phyloP scores from a whole-genome alignment of 2,329 filamentous ascomycete genomes.

The Pyrenophora graminea region DNA sequence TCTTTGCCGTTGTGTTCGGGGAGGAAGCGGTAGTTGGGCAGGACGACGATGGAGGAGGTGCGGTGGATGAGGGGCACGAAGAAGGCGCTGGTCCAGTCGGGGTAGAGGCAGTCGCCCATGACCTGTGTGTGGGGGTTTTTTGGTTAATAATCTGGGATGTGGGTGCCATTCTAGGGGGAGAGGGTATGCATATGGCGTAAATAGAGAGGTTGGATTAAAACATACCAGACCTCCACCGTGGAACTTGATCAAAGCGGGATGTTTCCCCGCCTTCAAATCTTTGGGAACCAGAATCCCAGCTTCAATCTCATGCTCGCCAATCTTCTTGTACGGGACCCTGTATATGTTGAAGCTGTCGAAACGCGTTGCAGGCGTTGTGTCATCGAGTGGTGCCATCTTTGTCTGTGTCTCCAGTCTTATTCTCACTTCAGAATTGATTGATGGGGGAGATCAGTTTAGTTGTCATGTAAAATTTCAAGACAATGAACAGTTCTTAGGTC shows the following conservation, averaged over 20 bases:
- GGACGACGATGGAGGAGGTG: conserved; percentile 52
- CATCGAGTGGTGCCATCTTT: no score
- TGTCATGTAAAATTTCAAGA: no score
- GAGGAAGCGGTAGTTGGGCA: conserved; percentile 57
- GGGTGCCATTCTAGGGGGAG: no score
- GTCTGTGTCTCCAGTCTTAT: no score
- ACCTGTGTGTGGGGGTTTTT: conserved; percentile 17
- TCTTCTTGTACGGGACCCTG: conserved; percentile 49
- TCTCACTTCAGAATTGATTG: no score
- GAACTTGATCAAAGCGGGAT: conserved; percentile 50
- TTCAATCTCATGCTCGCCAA: conserved; percentile 45
- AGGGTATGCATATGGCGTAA: no score
- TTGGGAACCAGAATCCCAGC: conserved; percentile 49
- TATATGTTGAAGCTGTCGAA: conserved; percentile 49
- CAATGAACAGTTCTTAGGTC: no score
- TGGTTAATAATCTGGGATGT: no score
- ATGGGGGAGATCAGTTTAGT: no score
- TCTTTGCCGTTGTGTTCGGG: conserved; percentile 55
- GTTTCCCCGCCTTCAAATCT: conserved; percentile 36
- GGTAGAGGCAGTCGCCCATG: conserved; percentile 33
- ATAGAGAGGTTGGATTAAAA: not conserved
- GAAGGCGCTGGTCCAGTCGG: conserved; percentile 37
- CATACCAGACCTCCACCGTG: conserved; percentile 52
- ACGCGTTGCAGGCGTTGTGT: conserved; percentile 29
- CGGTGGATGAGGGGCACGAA: conserved; percentile 47